A percentile compares a stretch with the other conserved stretches of the same genome.
Conservation (phyloP, 768 basidiomycete species). For the Boletus reticuloceps region DNA sequence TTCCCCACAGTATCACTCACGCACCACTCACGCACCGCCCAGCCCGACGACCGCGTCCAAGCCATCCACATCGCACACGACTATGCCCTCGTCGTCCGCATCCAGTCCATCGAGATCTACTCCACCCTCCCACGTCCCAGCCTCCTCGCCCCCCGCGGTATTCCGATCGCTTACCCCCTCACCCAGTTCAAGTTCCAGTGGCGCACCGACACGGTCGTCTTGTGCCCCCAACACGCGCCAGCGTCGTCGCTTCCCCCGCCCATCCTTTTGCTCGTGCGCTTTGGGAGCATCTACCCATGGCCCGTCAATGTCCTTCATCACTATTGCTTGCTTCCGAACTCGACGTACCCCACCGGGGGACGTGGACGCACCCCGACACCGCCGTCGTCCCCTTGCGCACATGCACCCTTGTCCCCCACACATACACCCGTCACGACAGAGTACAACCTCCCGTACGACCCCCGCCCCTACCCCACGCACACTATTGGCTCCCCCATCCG, state of each 20-base stretch:
- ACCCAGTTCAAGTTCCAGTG: slow-evolving; percentile 51
- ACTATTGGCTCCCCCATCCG: slow-evolving; percentile 55
- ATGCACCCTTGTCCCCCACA: too few relatives aligned
- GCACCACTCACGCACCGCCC: neutral
- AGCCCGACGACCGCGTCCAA: slow-evolving; percentile 38
- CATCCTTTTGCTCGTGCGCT: slow-evolving; percentile 57
- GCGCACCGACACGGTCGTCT: slow-evolving; percentile 51
- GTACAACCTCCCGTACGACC: slow-evolving; percentile 46
- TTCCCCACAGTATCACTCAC: neutral
- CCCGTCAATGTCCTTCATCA: slow-evolving; percentile 69
- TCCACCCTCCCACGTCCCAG: slow-evolving; percentile 26
- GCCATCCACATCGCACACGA: slow-evolving; percentile 42
- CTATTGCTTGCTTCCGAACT: slow-evolving; percentile 49
- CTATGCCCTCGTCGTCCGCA: slow-evolving; percentile 46
- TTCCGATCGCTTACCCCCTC: slow-evolving; percentile 40
- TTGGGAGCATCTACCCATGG: slow-evolving; percentile 61
- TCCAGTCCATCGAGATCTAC: slow-evolving; percentile 43
- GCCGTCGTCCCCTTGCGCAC: neutral
- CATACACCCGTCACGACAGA: slow-evolving; percentile 7
- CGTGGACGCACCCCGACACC: neutral
- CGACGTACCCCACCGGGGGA: slow-evolving; percentile 27
- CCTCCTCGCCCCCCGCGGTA: slow-evolving; percentile 12
- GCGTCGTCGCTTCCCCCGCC: slow-evolving; percentile 14
- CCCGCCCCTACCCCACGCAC: slow-evolving; percentile 33
- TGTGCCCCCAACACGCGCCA: slow-evolving; percentile 32